A percentile compares a stretch with the other conserved stretches of the same genome.
Evolutionary conservation across 768 basidiomycete genomes (phyloP).

Genomic region (Xerocomellus chrysenteron): DNA sequence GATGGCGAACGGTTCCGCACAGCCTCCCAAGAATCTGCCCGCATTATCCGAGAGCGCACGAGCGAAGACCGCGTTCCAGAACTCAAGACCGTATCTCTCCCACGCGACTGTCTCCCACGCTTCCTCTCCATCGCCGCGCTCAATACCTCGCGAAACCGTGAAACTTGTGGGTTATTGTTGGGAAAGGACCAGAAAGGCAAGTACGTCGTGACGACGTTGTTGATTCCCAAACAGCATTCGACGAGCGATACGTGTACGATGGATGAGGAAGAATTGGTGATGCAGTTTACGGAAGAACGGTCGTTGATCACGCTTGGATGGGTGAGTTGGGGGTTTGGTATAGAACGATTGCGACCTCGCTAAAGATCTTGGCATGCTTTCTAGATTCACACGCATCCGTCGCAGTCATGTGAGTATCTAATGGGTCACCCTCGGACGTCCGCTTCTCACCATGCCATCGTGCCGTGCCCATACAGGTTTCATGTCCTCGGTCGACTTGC

Average conservation of each 20-base stretch:
- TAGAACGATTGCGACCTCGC: neutral
- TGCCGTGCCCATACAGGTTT: conserved; percentile 53
- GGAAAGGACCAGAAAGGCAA: conserved; percentile 63
- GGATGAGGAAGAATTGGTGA: conserved; percentile 85
- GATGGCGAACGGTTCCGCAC: conserved; percentile 32
- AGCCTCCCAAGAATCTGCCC: conserved; percentile 35
- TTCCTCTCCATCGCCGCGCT: conserved; percentile 76
- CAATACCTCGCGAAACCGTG: conserved; percentile 75
- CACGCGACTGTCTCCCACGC: conserved; percentile 67
- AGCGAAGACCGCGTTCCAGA: conserved; percentile 38
- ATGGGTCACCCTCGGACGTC: neutral
- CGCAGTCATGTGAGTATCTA: conserved; percentile 68
- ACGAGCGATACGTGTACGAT: conserved; percentile 92
- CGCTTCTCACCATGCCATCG: neutral
- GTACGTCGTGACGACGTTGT: conserved; percentile 73
- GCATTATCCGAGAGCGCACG: conserved; percentile 30
- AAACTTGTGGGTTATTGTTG: conserved; percentile 85
- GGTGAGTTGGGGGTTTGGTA: conserved; percentile 48
- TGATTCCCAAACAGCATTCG: conserved; percentile 87
- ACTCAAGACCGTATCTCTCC: conserved; percentile 66
- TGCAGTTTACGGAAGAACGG: conserved; percentile 81
- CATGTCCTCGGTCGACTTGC: conserved; percentile 92
- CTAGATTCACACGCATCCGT: conserved; percentile 91
- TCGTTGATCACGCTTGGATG: conserved; percentile 87
- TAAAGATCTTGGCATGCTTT: neutral